Percentiles rank a stretch among this genome's conserved stretches.
Conservation (phyloP, 192 early-diverging fungal genomes). For the Physocladia obscura region DNA sequence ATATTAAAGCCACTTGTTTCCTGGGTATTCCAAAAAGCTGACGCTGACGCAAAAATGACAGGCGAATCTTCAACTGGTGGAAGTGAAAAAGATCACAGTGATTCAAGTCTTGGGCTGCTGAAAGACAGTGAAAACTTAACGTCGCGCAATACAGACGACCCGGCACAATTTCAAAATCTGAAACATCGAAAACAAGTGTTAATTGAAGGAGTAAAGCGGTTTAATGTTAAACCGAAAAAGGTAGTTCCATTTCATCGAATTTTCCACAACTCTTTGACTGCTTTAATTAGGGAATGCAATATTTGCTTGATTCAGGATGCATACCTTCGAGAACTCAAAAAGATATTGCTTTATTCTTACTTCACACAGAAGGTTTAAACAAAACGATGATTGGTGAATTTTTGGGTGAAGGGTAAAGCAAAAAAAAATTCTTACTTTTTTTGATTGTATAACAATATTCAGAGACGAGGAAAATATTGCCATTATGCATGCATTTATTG, state of each 20-base stretch:
- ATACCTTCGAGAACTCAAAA: slow-evolving; percentile 65
- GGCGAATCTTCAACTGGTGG: not conserved
- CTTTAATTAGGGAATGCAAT: slow-evolving; percentile 68
- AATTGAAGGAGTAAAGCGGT: slow-evolving; percentile 73
- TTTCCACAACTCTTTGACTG: not conserved
- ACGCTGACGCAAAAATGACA: slow-evolving; percentile 17
- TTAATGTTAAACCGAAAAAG: slow-evolving; percentile 87
- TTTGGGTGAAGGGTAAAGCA: slow-evolving; percentile 80
- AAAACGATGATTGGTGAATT: slow-evolving; percentile 91
- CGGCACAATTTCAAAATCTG: slow-evolving; percentile 76
- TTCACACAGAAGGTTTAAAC: slow-evolving; percentile 75
- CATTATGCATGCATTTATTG: slow-evolving; percentile 97
- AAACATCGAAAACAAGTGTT: slow-evolving; percentile 85
- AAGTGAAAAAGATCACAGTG: slow-evolving; percentile 10
- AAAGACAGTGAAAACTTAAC: slow-evolving; percentile 40
- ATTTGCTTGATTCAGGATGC: slow-evolving; percentile 65
- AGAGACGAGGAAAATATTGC: slow-evolving; percentile 85
- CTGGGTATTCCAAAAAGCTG: slow-evolving; percentile 39
- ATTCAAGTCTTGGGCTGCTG: slow-evolving; percentile 33
- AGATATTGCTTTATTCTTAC: slow-evolving; percentile 76
- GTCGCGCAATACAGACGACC: slow-evolving; percentile 64
- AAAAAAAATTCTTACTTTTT: not conserved
- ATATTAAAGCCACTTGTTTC: slow-evolving; percentile 47
- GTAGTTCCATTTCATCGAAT: slow-evolving; percentile 1
- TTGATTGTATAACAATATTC: not conserved